Conservation (phyloP, 1,284 basidiomycete species). For the Pseudozyma flocculosa region DNA sequence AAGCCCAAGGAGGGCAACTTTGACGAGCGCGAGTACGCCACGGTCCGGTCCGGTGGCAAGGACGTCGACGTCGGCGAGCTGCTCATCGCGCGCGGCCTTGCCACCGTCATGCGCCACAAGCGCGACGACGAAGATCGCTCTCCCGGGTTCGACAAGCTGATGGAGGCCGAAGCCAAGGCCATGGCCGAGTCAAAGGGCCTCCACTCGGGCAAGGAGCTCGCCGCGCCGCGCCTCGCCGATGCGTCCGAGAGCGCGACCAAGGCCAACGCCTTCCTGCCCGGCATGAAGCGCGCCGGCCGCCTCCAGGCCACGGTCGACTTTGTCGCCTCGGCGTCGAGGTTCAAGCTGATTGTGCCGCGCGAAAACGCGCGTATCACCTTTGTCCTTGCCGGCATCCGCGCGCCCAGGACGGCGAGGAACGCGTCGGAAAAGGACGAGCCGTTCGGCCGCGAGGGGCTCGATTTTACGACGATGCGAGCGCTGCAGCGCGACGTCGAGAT, state of each 20-base stretch:
- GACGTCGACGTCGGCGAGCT: constrained; percentile 78
- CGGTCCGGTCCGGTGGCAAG: constrained; percentile 42
- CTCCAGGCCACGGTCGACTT: constrained; percentile 87
- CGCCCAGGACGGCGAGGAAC: constrained; percentile 62
- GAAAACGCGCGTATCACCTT: constrained; percentile 49
- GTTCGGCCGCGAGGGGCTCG: constrained; percentile 77
- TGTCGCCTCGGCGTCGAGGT: constrained; percentile 65
- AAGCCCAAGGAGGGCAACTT: constrained; percentile 49
- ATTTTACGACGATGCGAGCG: constrained; percentile 75
- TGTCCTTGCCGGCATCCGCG: constrained; percentile 58
- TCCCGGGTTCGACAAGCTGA: constrained; percentile 88
- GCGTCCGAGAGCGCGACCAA: constrained; percentile 65
- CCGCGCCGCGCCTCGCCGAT: constrained; percentile 72
- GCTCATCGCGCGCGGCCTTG: constrained; percentile 87
- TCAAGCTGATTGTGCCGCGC: constrained; percentile 48
- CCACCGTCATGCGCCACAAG: constrained; percentile 84
- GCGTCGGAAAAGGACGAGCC: constrained; percentile 84
- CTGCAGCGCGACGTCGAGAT: constrained; percentile 96
- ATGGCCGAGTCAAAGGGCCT: constrained; percentile 77
- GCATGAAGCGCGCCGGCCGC: constrained; percentile 84
- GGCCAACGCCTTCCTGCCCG: constrained; percentile 69
- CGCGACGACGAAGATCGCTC: constrained; percentile 92
- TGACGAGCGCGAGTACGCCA: constrained; percentile 51
- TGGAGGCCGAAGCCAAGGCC: constrained; percentile 84
- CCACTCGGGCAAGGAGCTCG: constrained; percentile 86